A percentile compares a stretch with the other conserved stretches of the same genome.
These are phyloP conservation scores for Xylariaceae sp. DNA, from an alignment of 2,329 filamentous ascomycete species.

Conservation along the genomic window DNA sequence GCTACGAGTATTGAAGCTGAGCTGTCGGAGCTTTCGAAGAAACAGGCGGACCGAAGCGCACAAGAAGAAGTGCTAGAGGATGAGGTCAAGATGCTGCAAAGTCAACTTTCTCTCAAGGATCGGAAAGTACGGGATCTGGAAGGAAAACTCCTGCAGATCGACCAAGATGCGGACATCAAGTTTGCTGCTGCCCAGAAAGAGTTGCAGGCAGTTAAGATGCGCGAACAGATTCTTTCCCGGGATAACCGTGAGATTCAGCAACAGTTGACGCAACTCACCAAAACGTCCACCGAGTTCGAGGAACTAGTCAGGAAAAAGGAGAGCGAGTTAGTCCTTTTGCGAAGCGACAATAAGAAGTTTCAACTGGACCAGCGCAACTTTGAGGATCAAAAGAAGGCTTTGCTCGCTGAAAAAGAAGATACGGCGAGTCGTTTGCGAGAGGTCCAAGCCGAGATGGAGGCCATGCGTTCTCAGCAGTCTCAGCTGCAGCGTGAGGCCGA, in stretches of 20 bases:
- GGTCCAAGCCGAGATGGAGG: slow-evolving; percentile 80
- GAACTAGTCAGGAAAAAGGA: slow-evolving; percentile 91
- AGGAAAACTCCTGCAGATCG: slow-evolving; percentile 71
- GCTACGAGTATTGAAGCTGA: slow-evolving; percentile 65
- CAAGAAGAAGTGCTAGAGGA: slow-evolving; percentile 73
- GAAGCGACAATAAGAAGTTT: slow-evolving; percentile 75
- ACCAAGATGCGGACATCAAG: slow-evolving; percentile 86
- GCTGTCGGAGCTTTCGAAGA: slow-evolving; percentile 63
- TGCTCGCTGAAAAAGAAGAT: slow-evolving; percentile 73
- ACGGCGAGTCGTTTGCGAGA: slow-evolving; percentile 72
- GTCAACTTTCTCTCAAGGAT: slow-evolving; percentile 82
- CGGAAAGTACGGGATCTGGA: slow-evolving; percentile 86
- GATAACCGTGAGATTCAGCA: slow-evolving; percentile 81
- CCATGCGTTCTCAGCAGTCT: slow-evolving; percentile 74
- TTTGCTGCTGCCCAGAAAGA: slow-evolving; percentile 74
- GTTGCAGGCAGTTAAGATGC: slow-evolving; percentile 64
- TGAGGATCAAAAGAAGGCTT: slow-evolving; percentile 68
- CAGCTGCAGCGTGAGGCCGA: slow-evolving; percentile 84
- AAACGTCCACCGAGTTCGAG: slow-evolving; percentile 91
- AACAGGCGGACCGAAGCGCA: slow-evolving; percentile 66
- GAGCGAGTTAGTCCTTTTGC: slow-evolving; percentile 80
- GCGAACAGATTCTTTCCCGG: slow-evolving; percentile 68
- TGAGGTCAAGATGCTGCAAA: slow-evolving; percentile 87
- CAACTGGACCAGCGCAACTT: slow-evolving; percentile 74
- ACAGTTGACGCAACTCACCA: slow-evolving; percentile 79